Evolutionary conservation across 73 alveolate species (phyloP), one percentile per base, ranked within the genome.

Genomic region (Stentor roeselii): DNA sequence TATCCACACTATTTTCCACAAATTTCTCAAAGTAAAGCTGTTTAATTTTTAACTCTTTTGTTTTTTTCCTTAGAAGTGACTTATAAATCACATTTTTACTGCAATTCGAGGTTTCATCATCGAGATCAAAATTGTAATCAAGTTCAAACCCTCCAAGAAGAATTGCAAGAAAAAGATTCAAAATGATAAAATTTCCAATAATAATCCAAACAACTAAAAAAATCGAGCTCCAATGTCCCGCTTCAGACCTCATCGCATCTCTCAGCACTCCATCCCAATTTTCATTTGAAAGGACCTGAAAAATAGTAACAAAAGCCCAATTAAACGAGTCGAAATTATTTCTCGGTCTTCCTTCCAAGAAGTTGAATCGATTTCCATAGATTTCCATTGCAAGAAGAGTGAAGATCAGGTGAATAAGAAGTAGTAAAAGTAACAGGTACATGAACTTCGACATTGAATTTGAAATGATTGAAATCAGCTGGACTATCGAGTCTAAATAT

Each of bases 341-440:
- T 87, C 97, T 60, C 34, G 91, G 92, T 32, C 75, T 83, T n/a
- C 93, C 89, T 39, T 82, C 89, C 31, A 40, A 85, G 39, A 86
- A 83, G 14, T 85, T 60, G 36, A 90, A 86, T 42, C 92, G 86
- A n/a, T 98, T 97, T 84, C 97, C 98, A 84, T 89, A 95, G 36
- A 95, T 75, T 80, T 96, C 92, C 99, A 97, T 96, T 42, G 99
- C 99, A 60, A 96, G 82, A 59, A 97, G 86, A 59, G 97, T 94
- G 76, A 90, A 97, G 34, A 97, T 95, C 89, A 96, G 93, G 34
- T 96, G 88, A 86, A 96, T 94, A 83, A 97, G 92, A 42, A 96
- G 76, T 21, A 97, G 94, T 41, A 97, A 94, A 30, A 94, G 41
- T 32, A 94, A 87, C 59, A 97, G 84, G 86, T 97, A 67, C 11